A percentile compares a stretch with the other conserved stretches of the same genome.
phyloP scores from a whole-genome alignment of 208 protist species.

The Acanthamoeba rhysodes region DNA sequence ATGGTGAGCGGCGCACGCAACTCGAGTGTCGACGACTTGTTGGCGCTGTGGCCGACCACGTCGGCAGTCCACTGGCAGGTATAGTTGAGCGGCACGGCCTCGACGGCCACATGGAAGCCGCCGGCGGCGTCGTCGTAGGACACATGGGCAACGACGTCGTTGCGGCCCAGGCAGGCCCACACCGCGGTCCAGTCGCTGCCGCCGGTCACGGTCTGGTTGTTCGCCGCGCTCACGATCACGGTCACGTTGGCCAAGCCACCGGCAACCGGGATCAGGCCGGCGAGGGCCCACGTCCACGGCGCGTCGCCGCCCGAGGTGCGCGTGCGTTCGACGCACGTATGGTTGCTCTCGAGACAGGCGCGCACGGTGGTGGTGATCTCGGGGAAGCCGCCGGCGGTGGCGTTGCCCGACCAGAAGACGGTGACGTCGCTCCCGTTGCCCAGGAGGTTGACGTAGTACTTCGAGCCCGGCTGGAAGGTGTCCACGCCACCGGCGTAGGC shows the following conservation, averaged over 20 bases:
- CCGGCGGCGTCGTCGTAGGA: not conserved
- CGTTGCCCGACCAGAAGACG: too few species aligned
- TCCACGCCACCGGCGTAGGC: too few species aligned
- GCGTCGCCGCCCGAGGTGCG: too few species aligned
- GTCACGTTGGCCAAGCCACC: not conserved
- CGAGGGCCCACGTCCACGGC: not conserved
- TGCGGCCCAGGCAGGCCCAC: not conserved
- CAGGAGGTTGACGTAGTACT: too few species aligned
- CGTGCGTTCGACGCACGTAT: too few species aligned
- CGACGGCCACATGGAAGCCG: not conserved
- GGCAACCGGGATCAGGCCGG: not conserved
- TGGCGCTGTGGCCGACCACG: not conserved
- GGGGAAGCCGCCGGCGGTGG: too few species aligned
- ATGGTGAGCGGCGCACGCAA: not conserved
- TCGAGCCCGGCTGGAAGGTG: too few species aligned
- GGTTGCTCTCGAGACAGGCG: too few species aligned
- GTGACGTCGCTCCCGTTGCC: too few species aligned
- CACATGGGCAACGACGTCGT: not conserved
- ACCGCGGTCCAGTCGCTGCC: not conserved
- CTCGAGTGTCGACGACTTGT: not conserved
- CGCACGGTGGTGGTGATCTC: too few species aligned
- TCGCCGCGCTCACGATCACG: not conserved
- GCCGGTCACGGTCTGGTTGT: not conserved
- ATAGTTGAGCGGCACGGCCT: not conserved
- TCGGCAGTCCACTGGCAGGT: not conserved